Percentiles rank a stretch among this genome's conserved stretches.
Evolutionary conservation across 192 early-diverging fungal species (phyloP).

Genomic region (Rhizoclosmatium globosum): DNA sequence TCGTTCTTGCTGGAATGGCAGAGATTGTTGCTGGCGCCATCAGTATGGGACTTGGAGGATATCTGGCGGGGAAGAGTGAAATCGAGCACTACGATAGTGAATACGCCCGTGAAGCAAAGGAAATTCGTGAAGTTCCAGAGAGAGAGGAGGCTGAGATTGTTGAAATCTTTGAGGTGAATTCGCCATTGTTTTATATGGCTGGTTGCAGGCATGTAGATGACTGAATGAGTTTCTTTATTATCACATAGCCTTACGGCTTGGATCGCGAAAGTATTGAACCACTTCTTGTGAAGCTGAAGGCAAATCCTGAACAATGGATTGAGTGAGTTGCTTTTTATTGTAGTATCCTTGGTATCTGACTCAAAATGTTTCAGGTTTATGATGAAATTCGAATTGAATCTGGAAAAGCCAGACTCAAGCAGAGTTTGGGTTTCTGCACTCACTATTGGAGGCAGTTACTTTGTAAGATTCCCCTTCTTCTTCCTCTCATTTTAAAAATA

Average conservation of each 20-base stretch:
- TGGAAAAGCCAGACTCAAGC: conserved; percentile 65
- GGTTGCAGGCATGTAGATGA: too few relatives aligned
- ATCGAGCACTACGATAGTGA: conserved; percentile 71
- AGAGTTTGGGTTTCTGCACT: conserved; percentile 64
- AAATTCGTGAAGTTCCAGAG: conserved; percentile 61
- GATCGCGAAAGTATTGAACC: conserved; percentile 56
- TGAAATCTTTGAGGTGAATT: conserved; percentile 59
- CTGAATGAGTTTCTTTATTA: too few relatives aligned
- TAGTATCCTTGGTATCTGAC: too few relatives aligned
- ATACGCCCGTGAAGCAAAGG: conserved; percentile 57
- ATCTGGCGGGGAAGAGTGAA: conserved; percentile 62
- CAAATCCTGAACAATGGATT: conserved; percentile 63
- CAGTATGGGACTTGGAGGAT: conserved; percentile 71
- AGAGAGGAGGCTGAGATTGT: conserved; percentile 67
- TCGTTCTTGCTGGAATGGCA: conserved; percentile 65
- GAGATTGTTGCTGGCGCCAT: conserved; percentile 66
- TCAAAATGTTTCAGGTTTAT: conserved; percentile 71
- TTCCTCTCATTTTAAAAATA: conserved; percentile 53
- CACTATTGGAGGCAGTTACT: conserved; percentile 68
- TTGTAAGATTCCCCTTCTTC: conserved; percentile 58
- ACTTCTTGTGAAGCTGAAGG: conserved; percentile 56
- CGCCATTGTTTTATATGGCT: conserved; percentile 15
- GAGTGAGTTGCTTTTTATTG: conserved; percentile 43
- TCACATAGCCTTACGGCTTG: conserved; percentile 63
- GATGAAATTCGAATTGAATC: conserved; percentile 73